Evolutionary conservation across 2,329 filamentous ascomycete genomes (phyloP), one percentile per base, ranked within the genome.

Genomic region (Paecilomyces niveus): DNA sequence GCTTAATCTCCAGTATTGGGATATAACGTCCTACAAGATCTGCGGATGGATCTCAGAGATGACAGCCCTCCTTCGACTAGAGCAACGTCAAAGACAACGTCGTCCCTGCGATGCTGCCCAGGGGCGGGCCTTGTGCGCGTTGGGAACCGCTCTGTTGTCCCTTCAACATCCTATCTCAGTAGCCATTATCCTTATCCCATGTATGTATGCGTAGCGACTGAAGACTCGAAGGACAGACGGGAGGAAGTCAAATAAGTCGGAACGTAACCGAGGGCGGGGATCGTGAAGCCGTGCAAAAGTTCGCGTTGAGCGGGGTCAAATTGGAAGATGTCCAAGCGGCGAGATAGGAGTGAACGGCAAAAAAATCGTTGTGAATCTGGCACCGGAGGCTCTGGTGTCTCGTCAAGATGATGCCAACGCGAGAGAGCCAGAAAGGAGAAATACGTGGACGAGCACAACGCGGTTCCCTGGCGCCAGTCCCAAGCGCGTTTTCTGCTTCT

Each of bases 401-500:
- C 50, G 50, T 52, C 50, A 52, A 52, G 50, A 52, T 52, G 21
- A 52, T 52, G 50, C 50, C 54, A 39, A 45, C 39, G 39, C 39
- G 39, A 6, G n/a, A 39, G 15, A 18, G 5, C 15, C 39, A 18
- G 15, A 22, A 21, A 29, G 31, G 26, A 22, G 31, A 45, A n/a
- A 35, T 31, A 56, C 33, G 54, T 45, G 54, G 54, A 56, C 33
- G 54, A 56, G 45, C 15, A 49, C 45, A 50, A 29, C 18, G 54
- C 45, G 54, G 53, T 32, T 54, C 53, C 53, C 52, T 21, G 53
- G 50, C 21, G 24, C 13, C 35, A 45, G 35, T n/a, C n/a, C 35
- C 35, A 13, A 45, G 35, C 39, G 39, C 39, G 39, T 45, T 45
- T 13, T 13, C 21, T 53, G 53, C 53, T 31, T n/a, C 10, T 54